Evolutionary conservation across 257 asterid species (phyloP), one percentile per base, ranked within the genome.

Genomic region (Solanum sejunctum): DNA sequence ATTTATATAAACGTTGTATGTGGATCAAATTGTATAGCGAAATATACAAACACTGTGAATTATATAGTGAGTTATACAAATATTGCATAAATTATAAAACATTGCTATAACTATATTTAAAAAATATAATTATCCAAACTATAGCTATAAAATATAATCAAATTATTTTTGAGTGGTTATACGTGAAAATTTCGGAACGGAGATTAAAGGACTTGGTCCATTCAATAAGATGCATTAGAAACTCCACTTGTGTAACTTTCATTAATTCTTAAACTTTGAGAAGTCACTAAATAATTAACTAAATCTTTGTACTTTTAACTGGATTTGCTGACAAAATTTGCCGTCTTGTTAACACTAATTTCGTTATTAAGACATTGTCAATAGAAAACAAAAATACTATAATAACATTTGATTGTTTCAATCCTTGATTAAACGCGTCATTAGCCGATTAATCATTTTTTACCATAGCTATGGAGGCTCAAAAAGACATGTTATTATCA

Each of bases 381-480:
- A 85, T 21, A 66, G 9, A 20, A 20, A 58, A 58, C 1, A 8
- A 56, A 3, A 18, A 49, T 71, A 82, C 28, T 10, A 61, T 32
- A 56, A 39, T 45, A 23, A 17, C 10, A 75, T 49, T 67, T n/a
- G 32, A 61, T 36, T 55, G 10, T 26, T 51, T 26, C 63, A 63
- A 67, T 84, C 49, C 80, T 84, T 81, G 49, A 85, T 84, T 81
- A 67, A 87, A 88, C 93, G 92, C 91, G 93, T 90, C 64, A 85
- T 84, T 72, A 88, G 92, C 92, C 91, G 82, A 23, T 88, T 85
- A 41, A 82, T 85, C 64, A 20, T 72, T 84, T 87, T 64, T 18
- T 52, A 4, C 61, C 67, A 70, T 10, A 36, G 45, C n/a, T 79
- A 70, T 13, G 77, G 10, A 21, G 45, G 72, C 75, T 28, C 72